phyloP scores from a whole-genome alignment of 225 moss, liverwort and hornwort species.

The Antitrichia curtipendula region DNA sequence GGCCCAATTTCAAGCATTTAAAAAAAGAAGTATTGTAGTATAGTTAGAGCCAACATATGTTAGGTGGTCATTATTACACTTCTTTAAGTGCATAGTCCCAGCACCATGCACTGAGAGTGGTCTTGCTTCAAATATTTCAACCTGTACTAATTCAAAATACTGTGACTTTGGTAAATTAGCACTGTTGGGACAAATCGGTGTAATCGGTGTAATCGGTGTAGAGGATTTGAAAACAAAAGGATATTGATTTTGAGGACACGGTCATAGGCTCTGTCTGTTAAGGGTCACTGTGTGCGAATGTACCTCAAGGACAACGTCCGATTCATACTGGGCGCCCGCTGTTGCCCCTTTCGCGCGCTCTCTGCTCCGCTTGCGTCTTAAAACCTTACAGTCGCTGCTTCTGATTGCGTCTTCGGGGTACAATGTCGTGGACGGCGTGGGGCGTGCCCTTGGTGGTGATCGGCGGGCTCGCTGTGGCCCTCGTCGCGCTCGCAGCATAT shows the following conservation, averaged over 20 bases:
- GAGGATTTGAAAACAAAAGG: not conserved
- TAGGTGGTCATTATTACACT: too few relatives aligned
- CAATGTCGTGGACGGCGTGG: constrained; percentile 32
- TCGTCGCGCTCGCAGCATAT: constrained; percentile 11
- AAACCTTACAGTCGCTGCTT: too few relatives aligned
- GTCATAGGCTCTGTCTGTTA: not conserved
- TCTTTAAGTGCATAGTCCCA: too few relatives aligned
- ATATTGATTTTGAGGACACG: not conserved
- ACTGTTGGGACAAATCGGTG: not conserved
- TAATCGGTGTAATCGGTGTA: not conserved
- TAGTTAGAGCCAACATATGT: too few relatives aligned
- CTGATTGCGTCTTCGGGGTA: not conserved
- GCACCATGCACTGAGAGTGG: too few relatives aligned
- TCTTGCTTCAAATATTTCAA: too few relatives aligned
- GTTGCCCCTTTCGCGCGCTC: not conserved
- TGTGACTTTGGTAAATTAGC: not conserved
- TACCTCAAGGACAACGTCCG: not conserved
- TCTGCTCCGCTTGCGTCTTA: not conserved
- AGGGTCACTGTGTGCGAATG: not conserved
- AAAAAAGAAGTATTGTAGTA: too few relatives aligned
- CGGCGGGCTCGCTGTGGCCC: not conserved
- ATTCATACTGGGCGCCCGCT: not conserved
- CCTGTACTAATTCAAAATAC: not conserved
- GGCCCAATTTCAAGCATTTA: too few relatives aligned
- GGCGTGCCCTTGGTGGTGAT: constrained; percentile 3